These are phyloP conservation scores for Pholiota microspora DNA, from an alignment of 768 basidiomycete genomes.

Conservation along the genomic window DNA sequence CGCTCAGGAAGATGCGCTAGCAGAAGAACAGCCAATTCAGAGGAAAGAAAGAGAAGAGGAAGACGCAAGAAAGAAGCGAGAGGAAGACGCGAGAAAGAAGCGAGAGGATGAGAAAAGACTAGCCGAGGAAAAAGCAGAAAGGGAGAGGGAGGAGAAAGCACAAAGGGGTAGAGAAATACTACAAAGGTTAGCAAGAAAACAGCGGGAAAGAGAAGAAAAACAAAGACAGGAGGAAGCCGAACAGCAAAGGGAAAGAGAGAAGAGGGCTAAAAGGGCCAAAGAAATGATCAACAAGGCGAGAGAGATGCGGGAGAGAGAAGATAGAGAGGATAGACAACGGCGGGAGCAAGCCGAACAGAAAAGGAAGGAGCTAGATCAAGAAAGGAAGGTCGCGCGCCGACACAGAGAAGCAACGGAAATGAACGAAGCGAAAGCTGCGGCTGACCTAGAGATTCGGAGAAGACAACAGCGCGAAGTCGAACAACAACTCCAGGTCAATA, in stretches of 20 bases:
- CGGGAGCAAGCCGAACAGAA: slow-evolving; percentile 5
- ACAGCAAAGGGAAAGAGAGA: slow-evolving; percentile 20
- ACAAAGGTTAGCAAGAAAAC: slow-evolving; percentile 3
- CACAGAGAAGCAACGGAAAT: no score
- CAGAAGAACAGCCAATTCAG: no score
- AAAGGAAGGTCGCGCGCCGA: no score
- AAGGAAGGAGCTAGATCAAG: no score
- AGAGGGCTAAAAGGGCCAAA: slow-evolving; percentile 3
- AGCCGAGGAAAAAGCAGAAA: slow-evolving; percentile 1
- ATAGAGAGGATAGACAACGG: slow-evolving; percentile 27
- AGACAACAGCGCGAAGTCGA: no score
- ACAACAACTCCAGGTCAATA: no score
- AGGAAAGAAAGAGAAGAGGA: neutral
- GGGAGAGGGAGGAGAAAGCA: slow-evolving; percentile 1
- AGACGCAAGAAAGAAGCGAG: neutral
- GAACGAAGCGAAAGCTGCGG: no score
- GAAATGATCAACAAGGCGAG: neutral
- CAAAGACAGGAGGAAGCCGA: neutral
- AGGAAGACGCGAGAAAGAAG: neutral
- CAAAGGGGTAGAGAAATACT: slow-evolving; percentile 4
- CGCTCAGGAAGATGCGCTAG: no score
- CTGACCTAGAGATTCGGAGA: no score
- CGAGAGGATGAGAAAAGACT: neutral
- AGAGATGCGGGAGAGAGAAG: slow-evolving; percentile 19
- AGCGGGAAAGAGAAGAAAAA: slow-evolving; percentile 6